Conservation (phyloP, 208 protist genomes). For the Wallacemonas sp. region DNA sequence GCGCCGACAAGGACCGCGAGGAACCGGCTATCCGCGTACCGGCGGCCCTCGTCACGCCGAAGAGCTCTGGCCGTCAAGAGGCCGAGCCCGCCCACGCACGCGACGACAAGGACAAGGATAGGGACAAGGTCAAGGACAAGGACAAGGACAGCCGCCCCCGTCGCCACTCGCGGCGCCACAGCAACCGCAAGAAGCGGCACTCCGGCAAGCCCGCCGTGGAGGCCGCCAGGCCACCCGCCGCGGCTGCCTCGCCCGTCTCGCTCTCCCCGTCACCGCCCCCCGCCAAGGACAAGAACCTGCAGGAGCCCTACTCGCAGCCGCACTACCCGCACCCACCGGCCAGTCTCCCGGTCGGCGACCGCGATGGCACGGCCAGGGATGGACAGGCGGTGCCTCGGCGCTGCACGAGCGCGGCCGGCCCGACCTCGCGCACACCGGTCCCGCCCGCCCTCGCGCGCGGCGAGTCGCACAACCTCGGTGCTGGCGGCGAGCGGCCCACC, state of each 20-base stretch:
- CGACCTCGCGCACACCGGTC: constrained; percentile 1
- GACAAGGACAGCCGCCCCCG: not conserved
- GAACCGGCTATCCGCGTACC: not conserved
- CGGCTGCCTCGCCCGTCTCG: not conserved
- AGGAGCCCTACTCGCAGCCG: constrained; percentile 2
- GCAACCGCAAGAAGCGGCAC: not conserved
- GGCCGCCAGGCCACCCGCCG: not conserved
- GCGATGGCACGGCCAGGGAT: not conserved
- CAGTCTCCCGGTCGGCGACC: not conserved
- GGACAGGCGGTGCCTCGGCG: not conserved
- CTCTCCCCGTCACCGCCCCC: not conserved
- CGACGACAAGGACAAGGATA: constrained; percentile 1
- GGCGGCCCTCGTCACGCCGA: too few species aligned
- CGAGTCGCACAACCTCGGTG: not conserved
- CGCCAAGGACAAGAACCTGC: constrained; percentile 7
- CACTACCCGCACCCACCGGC: not conserved
- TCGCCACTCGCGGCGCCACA: constrained; percentile 8
- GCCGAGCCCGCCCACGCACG: not conserved
- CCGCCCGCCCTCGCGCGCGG: not conserved
- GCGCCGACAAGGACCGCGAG: not conserved
- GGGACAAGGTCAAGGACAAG: too few species aligned
- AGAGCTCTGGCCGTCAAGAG: not conserved
- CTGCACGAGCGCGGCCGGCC: constrained; percentile 13
- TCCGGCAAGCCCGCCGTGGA: not conserved
- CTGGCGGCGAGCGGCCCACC: not conserved